Conservation (phyloP, 2,329 filamentous ascomycete species). For the Ceratocystis eucalypticola region DNA sequence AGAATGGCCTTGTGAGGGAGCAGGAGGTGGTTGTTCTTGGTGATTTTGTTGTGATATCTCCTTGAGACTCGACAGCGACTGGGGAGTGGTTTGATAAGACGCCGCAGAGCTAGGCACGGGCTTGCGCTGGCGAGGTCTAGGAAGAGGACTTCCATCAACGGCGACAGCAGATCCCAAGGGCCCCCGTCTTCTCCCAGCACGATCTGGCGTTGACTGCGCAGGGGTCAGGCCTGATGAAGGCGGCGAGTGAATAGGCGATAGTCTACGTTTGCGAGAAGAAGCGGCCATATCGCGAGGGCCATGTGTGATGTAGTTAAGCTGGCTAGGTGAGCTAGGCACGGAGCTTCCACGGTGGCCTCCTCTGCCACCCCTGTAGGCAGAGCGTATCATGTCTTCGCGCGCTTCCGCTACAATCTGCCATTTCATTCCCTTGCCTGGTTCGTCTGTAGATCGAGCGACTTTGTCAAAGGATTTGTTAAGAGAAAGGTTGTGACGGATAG, state of each 20-base stretch:
- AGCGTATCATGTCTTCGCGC: conserved; percentile 76
- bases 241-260: conserved; percentile 42
- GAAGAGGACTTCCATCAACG: conserved; percentile 49
- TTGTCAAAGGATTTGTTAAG: conserved; percentile 92
- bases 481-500: conserved; percentile 90
- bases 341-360: conserved; percentile 55
- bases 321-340: conserved; percentile 53
- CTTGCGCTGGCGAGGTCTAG: conserved; percentile 33
- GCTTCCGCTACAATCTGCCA: conserved; percentile 84
- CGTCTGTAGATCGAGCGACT: conserved; percentile 78
- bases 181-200: conserved; percentile 25
- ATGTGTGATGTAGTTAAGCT: conserved; percentile 47
- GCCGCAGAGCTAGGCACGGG: conserved; percentile 14
- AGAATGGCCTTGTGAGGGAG: neutral
- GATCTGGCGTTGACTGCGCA: conserved; percentile 46
- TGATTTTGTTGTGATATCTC: conserved; percentile 22
- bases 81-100: conserved; percentile 31
- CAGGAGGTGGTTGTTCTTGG: neutral
- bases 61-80: conserved; percentile 28
- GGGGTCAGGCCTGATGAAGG: conserved; percentile 36
- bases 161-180: conserved; percentile 28
- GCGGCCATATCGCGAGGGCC: conserved; percentile 42
- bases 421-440: conserved; percentile 98
- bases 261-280: conserved; percentile 44
- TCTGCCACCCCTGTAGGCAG: conserved; percentile 47